phyloP scores from a whole-genome alignment of 257 asterid species.

The Nicotiana sylvestris region DNA sequence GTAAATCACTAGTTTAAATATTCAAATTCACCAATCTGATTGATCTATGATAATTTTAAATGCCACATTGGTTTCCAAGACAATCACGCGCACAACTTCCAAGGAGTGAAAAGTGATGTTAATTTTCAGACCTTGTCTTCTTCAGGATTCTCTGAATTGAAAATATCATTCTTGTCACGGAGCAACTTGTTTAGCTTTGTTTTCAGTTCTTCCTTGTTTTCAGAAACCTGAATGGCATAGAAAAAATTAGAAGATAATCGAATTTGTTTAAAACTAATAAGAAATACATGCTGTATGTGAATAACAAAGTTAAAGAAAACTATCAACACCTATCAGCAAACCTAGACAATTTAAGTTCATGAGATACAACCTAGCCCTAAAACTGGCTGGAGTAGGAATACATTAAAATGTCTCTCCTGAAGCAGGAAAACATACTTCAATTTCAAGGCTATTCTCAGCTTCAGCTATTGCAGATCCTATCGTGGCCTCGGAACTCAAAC shows the following conservation, averaged over 20 bases:
- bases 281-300: background rate
- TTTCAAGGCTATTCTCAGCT: slow-evolving; percentile 77
- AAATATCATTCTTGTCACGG: slow-evolving; percentile 78
- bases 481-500: slow-evolving; percentile 61
- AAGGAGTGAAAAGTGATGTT: background rate
- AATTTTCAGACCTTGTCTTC: slow-evolving; percentile 70
- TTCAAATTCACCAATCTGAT: slow-evolving; percentile 5
- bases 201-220: slow-evolving; percentile 81
- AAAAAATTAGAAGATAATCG: background rate
- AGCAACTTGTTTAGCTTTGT: slow-evolving; percentile 69
- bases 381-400: slow-evolving; percentile 26
- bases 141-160: slow-evolving; percentile 62
- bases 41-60: background rate
- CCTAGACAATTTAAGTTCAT: background rate
- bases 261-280: background rate
- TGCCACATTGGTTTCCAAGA: background rate
- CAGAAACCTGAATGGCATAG: slow-evolving; percentile 39
- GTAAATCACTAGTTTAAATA: slow-evolving; percentile 1
- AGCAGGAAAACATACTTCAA: slow-evolving; percentile 61
- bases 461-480: slow-evolving; percentile 92
- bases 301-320: background rate
- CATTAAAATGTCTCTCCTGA: slow-evolving; percentile 35
- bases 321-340: background rate
- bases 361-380: slow-evolving; percentile 9
- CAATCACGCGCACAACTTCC: background rate